A percentile compares a stretch with the other conserved stretches of the same genome.
Evolutionary conservation across 78 protist species (phyloP).

Genomic region (Emiliania huxleyi): DNA sequence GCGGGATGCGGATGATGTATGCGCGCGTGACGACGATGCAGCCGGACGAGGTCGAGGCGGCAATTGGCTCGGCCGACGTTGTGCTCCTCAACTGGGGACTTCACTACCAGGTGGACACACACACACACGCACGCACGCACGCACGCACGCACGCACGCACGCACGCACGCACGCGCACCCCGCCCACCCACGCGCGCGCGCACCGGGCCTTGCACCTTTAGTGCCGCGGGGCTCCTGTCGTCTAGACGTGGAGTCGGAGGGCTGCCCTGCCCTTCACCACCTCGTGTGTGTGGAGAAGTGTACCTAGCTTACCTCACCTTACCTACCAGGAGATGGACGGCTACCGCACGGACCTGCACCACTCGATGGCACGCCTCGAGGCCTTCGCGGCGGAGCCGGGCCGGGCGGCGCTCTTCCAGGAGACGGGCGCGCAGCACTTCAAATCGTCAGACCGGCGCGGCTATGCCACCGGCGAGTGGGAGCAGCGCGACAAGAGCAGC

Average conservation of each 20-base stretch:
- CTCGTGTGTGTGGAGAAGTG: too few relatives aligned
- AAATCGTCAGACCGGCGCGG: background rate
- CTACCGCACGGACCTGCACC: background rate
- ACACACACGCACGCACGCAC: too few relatives aligned
- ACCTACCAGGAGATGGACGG: too few relatives aligned
- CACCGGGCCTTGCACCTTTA: too few relatives aligned
- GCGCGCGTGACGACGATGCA: background rate
- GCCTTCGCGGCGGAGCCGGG: background rate
- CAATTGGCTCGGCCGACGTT: background rate
- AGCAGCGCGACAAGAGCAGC: background rate
- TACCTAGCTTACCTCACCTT: too few relatives aligned
- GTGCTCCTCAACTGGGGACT: background rate
- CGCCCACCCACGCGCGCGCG: too few relatives aligned
- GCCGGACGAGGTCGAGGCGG: background rate
- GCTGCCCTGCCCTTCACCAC: too few relatives aligned
- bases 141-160: too few relatives aligned
- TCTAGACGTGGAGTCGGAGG: too few relatives aligned
- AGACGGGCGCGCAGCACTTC: conserved; percentile 28
- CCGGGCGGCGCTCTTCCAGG: background rate
- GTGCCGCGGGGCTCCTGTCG: too few relatives aligned
- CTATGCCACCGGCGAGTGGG: background rate
- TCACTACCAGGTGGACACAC: too few relatives aligned
- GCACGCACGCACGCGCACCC: too few relatives aligned
- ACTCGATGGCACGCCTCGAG: background rate
- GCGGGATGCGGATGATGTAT: background rate